Evolutionary conservation across 495 filamentous ascomycete genomes (phyloP).

Genomic region (Penicillium goetzii): DNA sequence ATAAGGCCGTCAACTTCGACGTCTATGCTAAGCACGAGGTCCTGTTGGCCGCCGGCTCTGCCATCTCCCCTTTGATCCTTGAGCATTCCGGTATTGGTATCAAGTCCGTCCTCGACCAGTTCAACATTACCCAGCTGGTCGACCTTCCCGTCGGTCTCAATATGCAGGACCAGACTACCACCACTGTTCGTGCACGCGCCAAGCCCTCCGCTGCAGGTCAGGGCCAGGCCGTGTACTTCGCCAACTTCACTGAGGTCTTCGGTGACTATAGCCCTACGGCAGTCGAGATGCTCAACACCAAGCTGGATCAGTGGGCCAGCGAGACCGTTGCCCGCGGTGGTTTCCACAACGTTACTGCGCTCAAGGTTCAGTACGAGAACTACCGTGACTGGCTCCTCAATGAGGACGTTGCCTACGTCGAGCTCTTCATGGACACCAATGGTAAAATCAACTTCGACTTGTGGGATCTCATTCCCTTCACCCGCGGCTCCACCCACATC

Average conservation of each 20-base stretch:
- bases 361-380: slow-evolving; percentile 32
- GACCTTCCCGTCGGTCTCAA: neutral
- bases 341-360: slow-evolving; percentile 33
- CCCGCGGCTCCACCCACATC: neutral
- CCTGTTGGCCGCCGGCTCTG: slow-evolving; percentile 57
- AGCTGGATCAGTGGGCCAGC: neutral
- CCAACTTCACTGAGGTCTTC: neutral
- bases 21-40: slow-evolving; percentile 51
- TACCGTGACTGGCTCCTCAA: slow-evolving; percentile 36
- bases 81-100: neutral
- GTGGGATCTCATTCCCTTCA: slow-evolving; percentile 24
- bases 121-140: neutral
- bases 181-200: neutral
- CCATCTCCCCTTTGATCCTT: slow-evolving; percentile 49
- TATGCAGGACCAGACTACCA: neutral
- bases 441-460: slow-evolving; percentile 45
- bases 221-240: neutral
- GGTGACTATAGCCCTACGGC: neutral
- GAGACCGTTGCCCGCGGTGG: slow-evolving; percentile 26
- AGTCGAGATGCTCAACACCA: neutral
- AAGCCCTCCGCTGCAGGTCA: neutral
- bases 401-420: slow-evolving; percentile 32
- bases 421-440: slow-evolving; percentile 37
- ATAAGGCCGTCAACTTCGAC: slow-evolving; percentile 32
- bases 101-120: neutral